Base-by-base conservation (phyloP, 169 alveolate genomes). In the Toxoplasma gondii region DNA sequence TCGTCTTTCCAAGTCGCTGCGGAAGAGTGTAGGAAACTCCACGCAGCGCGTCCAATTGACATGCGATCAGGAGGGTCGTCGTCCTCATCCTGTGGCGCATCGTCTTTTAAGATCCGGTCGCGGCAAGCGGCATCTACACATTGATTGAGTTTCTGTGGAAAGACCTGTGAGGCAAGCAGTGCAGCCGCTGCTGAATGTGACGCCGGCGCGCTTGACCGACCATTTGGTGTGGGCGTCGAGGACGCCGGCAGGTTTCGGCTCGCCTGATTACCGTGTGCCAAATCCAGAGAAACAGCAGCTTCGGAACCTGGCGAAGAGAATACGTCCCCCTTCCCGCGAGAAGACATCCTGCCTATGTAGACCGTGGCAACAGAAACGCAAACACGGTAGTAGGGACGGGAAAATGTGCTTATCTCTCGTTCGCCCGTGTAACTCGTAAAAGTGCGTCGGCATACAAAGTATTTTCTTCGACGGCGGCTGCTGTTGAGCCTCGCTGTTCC, bases 1-100 rank as follows among this genome's bases (percentile, higher is more conserved):
- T 82, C 69, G 41, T 36, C 69, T 82, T 38, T 41, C 90, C 90
- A 82, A 10, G 90, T 82, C 69, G 90, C 90, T 22, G 90, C 90
- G 39, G 90, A 24, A 41, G 90, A 43, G 29, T 82, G 90, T 10
- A 82, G 90, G 31, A 82, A 19, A 41, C 90, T 31, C 90, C 90
- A 82, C 0, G 90, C 90, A 36, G 90, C 90, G 38, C 41, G 90
- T 24, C 90, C 90, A 36, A 82, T 82, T 19, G 90, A 39, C 67
- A 82, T 82, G 9, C 90, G 34, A 44, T 82, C 90, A 19, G 90
- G 90, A 19, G 90, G 90, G 16, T 82, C 90, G 22, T 82, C 90
- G 12, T 41, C 90, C 17, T 41, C 41, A 0, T 45, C 90, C 41
- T 27, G 4, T 17, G 39, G n/a, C 39, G 39, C 58, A 70, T 82